phyloP scores from a whole-genome alignment of 1,284 basidiomycete genomes.

The Tilletia walkeri region DNA sequence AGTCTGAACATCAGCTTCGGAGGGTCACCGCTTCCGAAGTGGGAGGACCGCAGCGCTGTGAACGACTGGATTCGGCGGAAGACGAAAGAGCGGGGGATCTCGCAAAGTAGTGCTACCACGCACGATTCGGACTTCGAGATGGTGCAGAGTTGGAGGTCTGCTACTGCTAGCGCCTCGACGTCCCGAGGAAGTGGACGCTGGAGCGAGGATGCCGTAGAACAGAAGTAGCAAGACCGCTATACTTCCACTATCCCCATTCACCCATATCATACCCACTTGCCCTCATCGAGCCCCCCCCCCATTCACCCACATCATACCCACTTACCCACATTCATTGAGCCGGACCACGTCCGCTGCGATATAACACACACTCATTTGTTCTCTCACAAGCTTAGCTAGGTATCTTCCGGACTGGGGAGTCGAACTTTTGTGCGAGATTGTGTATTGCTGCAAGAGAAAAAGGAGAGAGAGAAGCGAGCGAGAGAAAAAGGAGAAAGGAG shows the following conservation, averaged over 20 bases:
- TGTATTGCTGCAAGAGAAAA: slow-evolving; percentile 14
- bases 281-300: too few relatives aligned
- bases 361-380: too few relatives aligned
- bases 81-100: neutral
- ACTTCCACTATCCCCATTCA: neutral
- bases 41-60: neutral
- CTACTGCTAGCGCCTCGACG: too few relatives aligned
- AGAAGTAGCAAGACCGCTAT: too few relatives aligned
- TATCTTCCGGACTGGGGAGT: too few relatives aligned
- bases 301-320: too few relatives aligned
- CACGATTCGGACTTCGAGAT: too few relatives aligned
- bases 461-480: neutral
- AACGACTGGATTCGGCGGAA: slow-evolving; percentile 5
- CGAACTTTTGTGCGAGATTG: neutral
- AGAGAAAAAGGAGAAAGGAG: neutral
- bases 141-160: too few relatives aligned
- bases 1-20: neutral
- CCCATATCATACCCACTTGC: neutral
- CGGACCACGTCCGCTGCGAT: too few relatives aligned
- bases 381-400: neutral
- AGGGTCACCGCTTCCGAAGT: neutral
- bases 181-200: too few relatives aligned
- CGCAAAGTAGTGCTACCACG: neutral
- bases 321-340: too few relatives aligned
- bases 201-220: too few relatives aligned